Conservation (phyloP, 129 eudicot species). For the Smallanthus sonchifolius region DNA sequence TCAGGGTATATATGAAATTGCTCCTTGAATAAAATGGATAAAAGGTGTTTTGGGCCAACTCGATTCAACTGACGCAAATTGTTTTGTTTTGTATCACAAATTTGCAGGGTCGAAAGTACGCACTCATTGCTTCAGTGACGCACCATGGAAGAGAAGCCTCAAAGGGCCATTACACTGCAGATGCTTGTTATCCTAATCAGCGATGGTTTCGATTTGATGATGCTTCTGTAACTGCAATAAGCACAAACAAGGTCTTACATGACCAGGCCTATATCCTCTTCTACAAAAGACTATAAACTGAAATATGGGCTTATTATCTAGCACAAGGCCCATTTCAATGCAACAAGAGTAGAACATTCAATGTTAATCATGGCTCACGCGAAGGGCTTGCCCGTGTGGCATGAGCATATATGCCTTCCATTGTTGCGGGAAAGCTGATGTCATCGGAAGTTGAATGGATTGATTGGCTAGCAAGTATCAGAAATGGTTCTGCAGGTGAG, state of each 20-base stretch:
- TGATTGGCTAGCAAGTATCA: constrained; percentile 5
- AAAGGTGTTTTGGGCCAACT: background rate
- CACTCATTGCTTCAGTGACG: constrained; percentile 83
- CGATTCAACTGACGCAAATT: background rate
- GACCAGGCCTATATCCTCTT: constrained; percentile 91
- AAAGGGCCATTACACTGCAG: constrained; percentile 93
- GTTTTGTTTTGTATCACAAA: background rate
- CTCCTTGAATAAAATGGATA: background rate
- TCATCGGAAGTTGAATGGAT: background rate
- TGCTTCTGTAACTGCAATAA: constrained; percentile 63
- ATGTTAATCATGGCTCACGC: background rate
- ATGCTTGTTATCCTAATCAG: constrained; percentile 55
- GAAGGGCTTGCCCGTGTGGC: background rate
- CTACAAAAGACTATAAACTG: constrained; percentile 54
- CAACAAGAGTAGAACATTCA: constrained; percentile 7
- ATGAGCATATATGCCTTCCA: background rate
- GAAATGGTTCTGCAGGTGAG: constrained; percentile 5
- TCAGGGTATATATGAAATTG: background rate
- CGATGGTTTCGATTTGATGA: constrained; percentile 92
- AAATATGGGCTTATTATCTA: background rate
- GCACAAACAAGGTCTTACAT: constrained; percentile 63
- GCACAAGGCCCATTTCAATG: background rate
- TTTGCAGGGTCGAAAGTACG: constrained; percentile 70
- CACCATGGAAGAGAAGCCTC: constrained; percentile 97
- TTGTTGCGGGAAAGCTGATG: constrained; percentile 10